Percentiles rank a stretch among this genome's conserved stretches.
Evolutionary conservation across 2,329 filamentous ascomycete species (phyloP).

Genomic region (Lasiodiplodia gonubiensis): DNA sequence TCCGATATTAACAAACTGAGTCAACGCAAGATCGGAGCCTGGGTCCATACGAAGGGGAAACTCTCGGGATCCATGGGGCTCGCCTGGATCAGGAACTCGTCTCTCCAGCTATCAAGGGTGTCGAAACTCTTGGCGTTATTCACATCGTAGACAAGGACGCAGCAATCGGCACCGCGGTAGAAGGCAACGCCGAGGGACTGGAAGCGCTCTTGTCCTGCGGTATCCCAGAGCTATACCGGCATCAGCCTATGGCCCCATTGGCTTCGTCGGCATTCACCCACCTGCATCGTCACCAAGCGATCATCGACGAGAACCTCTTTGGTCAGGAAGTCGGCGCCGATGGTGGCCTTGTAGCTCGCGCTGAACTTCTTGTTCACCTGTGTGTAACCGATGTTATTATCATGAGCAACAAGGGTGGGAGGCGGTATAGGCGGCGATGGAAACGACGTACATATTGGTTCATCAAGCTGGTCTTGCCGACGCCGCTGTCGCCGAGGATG

Average conservation of each 20-base stretch:
- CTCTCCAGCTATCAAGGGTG: constrained; percentile 95
- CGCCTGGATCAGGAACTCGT: constrained; percentile 97
- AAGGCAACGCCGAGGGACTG: constrained; percentile 97
- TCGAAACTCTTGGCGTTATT: constrained; percentile 99
- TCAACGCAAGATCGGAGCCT: neutral
- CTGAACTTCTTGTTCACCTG: constrained; percentile 99
- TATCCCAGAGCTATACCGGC: constrained; percentile 84
- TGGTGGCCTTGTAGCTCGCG: constrained; percentile 99
- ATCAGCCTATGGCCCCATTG: constrained; percentile 33
- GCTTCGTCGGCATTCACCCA: constrained; percentile 46
- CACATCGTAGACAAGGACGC: constrained; percentile 96
- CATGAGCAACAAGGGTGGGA: neutral
- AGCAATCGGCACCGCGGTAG: constrained; percentile 97
- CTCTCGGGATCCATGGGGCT: constrained; percentile 95
- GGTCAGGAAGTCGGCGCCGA: constrained; percentile 97
- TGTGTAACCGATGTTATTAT: constrained; percentile 16
- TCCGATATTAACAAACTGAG: constrained; percentile 32
- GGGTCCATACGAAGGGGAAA: constrained; percentile 86
- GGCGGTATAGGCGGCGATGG: neutral
- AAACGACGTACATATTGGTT: constrained; percentile 93
- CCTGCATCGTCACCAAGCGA: constrained; percentile 97
- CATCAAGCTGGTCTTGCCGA: constrained; percentile 99
- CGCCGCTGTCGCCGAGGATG: constrained; percentile 97
- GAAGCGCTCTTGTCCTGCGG: constrained; percentile 94
- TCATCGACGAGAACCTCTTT: constrained; percentile 98